A percentile compares a stretch with the other conserved stretches of the same genome.
Evolutionary conservation across 768 basidiomycete species (phyloP).

Genomic region (Boletus edulis): DNA sequence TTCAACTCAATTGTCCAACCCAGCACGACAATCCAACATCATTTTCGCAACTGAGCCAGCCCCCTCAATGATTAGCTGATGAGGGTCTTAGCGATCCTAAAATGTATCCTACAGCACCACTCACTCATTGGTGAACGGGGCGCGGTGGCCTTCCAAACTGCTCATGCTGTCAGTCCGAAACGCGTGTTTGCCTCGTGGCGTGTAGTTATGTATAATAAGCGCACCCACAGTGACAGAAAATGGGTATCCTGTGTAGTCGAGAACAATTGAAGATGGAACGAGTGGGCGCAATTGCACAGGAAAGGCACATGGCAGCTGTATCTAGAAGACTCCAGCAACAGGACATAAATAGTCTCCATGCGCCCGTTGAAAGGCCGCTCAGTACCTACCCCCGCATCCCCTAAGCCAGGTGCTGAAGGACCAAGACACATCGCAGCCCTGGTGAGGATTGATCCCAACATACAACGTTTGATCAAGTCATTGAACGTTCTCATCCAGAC

Average conservation of each 20-base stretch:
- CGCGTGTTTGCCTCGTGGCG: neutral
- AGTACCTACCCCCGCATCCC: neutral
- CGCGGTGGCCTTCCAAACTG: no score
- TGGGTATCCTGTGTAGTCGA: neutral
- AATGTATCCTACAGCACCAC: no score
- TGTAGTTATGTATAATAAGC: neutral
- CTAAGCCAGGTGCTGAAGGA: neutral
- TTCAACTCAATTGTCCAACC: no score
- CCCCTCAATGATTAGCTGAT: no score
- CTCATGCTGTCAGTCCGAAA: neutral
- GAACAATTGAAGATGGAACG: neutral
- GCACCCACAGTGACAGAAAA: neutral
- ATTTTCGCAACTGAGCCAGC: no score
- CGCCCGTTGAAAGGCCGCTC: neutral
- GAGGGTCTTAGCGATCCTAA: no score
- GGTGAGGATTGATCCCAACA: neutral
- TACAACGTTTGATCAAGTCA: neutral
- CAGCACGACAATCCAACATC: no score
- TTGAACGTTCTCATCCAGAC: conserved; percentile 4
- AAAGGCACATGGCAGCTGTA: neutral
- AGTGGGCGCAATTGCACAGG: conserved; percentile 8
- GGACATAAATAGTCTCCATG: neutral
- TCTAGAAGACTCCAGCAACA: neutral
- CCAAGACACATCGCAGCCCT: neutral
- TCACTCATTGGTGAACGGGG: no score